Conservation (phyloP, 2,329 filamentous ascomycete species). For the Alternaria sp. region DNA sequence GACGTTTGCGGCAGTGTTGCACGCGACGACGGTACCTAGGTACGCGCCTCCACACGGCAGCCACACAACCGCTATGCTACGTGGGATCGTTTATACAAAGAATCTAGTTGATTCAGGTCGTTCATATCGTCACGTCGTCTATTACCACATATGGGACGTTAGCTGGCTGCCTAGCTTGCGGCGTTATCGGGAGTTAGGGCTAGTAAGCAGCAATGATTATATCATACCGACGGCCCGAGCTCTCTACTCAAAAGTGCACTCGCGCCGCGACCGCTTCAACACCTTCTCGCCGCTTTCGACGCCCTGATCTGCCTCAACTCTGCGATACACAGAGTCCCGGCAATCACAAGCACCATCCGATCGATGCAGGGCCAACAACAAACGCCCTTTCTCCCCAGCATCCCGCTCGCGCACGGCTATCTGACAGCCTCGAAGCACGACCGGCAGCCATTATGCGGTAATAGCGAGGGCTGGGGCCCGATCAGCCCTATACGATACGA, state of each 20-base stretch:
- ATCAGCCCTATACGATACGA: slow-evolving; percentile 88
- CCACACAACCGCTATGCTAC: not conserved
- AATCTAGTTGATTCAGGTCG: not conserved
- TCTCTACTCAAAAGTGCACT: slow-evolving; percentile 16
- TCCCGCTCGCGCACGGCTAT: slow-evolving; percentile 57
- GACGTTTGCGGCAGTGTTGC: not conserved
- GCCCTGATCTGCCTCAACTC: slow-evolving; percentile 26
- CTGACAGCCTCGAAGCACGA: slow-evolving; percentile 57
- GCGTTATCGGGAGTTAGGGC: slow-evolving; percentile 18
- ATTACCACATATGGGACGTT: not conserved
- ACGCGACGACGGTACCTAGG: not conserved
- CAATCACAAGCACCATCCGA: slow-evolving; percentile 28
- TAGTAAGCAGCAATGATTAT: slow-evolving; percentile 18
- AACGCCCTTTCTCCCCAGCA: slow-evolving; percentile 44
- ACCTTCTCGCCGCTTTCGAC: slow-evolving; percentile 22
- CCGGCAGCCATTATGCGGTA: slow-evolving; percentile 82
- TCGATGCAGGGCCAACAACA: slow-evolving; percentile 52
- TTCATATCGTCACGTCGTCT: not conserved
- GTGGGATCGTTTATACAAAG: not conserved
- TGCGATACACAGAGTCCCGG: slow-evolving; percentile 35
- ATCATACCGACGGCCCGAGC: slow-evolving; percentile 23
- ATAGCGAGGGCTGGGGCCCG: slow-evolving; percentile 94
- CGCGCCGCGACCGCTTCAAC: slow-evolving; percentile 11
- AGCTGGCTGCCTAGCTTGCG: not conserved
- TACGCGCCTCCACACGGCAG: not conserved